Evolutionary conservation across 129 eudicot genomes (phyloP).

Genomic region (Ambrosia artemisiifolia): DNA sequence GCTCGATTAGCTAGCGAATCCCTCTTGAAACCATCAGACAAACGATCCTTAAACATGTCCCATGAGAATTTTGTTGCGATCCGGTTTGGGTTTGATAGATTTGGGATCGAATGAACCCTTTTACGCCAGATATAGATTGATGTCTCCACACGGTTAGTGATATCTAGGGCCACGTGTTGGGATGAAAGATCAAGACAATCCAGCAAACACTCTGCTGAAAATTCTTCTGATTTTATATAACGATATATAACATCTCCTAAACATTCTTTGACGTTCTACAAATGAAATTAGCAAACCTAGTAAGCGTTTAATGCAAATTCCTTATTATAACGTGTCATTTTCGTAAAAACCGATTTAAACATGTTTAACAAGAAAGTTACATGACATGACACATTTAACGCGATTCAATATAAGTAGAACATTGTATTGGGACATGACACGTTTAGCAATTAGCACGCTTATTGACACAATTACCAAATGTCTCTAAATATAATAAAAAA

Average conservation of each 20-base stretch:
- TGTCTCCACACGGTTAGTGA: slow-evolving; percentile 90
- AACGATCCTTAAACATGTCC: slow-evolving; percentile 76
- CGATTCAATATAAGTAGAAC: too few species aligned
- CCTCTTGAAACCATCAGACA: slow-evolving; percentile 72
- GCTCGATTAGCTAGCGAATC: slow-evolving; percentile 84
- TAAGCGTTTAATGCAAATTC: neutral
- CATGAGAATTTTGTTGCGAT: slow-evolving; percentile 72
- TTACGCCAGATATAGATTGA: slow-evolving; percentile 77
- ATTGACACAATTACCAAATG: too few species aligned
- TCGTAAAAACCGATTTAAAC: too few species aligned
- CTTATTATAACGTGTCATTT: too few species aligned
- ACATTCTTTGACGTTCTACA: slow-evolving; percentile 77
- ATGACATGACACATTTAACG: too few species aligned
- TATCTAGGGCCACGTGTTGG: slow-evolving; percentile 74
- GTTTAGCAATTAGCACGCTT: too few species aligned
- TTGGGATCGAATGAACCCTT: slow-evolving; percentile 51
- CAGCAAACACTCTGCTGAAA: slow-evolving; percentile 78
- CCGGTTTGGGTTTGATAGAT: slow-evolving; percentile 45
- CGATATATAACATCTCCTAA: slow-evolving; percentile 87
- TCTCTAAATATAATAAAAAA: too few species aligned
- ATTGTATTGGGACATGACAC: too few species aligned
- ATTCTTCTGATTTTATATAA: slow-evolving; percentile 66
- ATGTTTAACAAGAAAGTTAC: too few species aligned
- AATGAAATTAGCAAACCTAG: neutral
- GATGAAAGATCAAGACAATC: slow-evolving; percentile 85